These are phyloP conservation scores for Malus orientalis DNA, from an alignment of 306 rosid species.

Conservation along the genomic window DNA sequence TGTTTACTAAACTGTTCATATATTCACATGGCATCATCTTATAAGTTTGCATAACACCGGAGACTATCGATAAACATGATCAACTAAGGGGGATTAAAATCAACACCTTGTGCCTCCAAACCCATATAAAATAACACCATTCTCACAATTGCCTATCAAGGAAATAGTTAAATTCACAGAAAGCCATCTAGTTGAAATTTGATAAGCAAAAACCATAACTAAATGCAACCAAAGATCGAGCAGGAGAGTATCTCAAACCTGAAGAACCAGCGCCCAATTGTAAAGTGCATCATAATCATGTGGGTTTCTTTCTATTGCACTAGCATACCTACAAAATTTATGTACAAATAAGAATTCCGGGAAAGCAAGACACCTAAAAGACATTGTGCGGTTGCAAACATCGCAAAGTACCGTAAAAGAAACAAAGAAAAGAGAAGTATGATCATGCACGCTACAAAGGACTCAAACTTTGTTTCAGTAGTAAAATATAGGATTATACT, in stretches of 20 bases:
- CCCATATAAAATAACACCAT: conserved; percentile 1
- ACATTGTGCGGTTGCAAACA: background rate
- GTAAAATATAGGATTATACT: background rate
- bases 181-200: conserved; percentile 3
- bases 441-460: background rate
- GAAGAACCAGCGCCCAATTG: conserved; percentile 98
- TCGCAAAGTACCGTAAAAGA: background rate
- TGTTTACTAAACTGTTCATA: too few relatives aligned
- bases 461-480: background rate
- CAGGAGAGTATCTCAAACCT: conserved; percentile 47
- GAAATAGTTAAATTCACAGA: background rate
- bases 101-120: background rate
- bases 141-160: background rate
- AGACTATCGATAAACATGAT: too few relatives aligned
- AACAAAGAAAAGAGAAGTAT: background rate
- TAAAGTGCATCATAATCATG: conserved; percentile 95
- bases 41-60: too few relatives aligned
- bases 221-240: conserved; percentile 4
- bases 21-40: too few relatives aligned
- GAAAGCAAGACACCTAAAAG: background rate
- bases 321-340: conserved; percentile 70
- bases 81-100: too few relatives aligned
- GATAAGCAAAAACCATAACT: background rate
- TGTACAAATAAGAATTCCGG: background rate
- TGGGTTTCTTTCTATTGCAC: conserved; percentile 86